phyloP scores from a whole-genome alignment of 2,329 filamentous ascomycete genomes.

The Fulvia fulva region DNA sequence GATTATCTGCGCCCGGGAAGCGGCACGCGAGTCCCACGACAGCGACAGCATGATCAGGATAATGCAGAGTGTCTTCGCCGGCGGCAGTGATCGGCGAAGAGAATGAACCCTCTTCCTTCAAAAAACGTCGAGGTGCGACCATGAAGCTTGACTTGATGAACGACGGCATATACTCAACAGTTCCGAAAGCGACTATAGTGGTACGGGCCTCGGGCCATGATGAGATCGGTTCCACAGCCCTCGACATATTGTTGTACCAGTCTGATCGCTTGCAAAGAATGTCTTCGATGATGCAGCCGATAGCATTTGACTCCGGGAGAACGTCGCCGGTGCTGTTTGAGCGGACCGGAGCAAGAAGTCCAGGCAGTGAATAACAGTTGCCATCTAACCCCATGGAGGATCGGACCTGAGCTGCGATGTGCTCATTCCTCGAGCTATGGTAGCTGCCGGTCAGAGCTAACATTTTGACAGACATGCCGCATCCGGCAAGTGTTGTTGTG shows the following conservation, averaged over 20 bases:
- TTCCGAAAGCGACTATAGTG: not conserved
- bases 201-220: not conserved
- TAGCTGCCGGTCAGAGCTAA: not conserved
- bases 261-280: not conserved
- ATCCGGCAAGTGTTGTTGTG: not conserved
- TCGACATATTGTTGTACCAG: not conserved
- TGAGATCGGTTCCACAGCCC: not conserved
- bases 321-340: not conserved
- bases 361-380: not conserved
- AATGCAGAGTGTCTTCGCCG: not conserved
- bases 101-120: not conserved
- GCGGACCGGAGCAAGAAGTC: not conserved
- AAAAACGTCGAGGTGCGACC: not conserved
- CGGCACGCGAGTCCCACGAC: conserved; percentile 17
- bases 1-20: conserved; percentile 8
- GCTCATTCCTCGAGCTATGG: not conserved
- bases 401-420: not conserved
- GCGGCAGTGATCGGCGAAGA: not conserved
- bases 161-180: not conserved
- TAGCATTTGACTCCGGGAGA: not conserved
- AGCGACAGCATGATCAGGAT: conserved; percentile 8
- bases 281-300: not conserved
- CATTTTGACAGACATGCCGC: not conserved
- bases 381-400: not conserved
- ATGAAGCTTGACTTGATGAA: not conserved